Percentiles rank a stretch among this genome's conserved stretches.
phyloP scores from a whole-genome alignment of 441 rosid species.

The Croton laevigatus region DNA sequence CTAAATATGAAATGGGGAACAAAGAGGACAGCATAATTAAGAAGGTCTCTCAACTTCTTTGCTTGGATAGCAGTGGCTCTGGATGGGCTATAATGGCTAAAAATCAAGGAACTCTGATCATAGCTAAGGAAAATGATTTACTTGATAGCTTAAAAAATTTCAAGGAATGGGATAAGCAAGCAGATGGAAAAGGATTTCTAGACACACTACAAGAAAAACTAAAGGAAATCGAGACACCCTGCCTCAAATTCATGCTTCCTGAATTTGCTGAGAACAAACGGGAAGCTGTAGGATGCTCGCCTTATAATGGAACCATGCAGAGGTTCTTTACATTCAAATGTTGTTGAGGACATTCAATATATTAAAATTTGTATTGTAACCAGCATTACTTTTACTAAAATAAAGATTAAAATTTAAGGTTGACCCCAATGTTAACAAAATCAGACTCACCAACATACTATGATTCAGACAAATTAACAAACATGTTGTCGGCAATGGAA shows the following conservation, averaged over 20 bases:
- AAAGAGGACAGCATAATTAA: slow-evolving; percentile 43
- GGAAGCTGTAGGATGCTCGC: not conserved
- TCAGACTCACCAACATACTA: no score
- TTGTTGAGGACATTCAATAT: no score
- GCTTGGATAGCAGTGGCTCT: slow-evolving; percentile 48
- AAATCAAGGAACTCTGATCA: slow-evolving; percentile 35
- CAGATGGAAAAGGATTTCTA: slow-evolving; percentile 41
- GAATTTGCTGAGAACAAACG: not conserved
- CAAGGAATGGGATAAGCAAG: slow-evolving; percentile 36
- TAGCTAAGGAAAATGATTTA: slow-evolving; percentile 42
- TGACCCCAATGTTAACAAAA: no score
- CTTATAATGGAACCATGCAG: not conserved
- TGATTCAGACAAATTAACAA: no score
- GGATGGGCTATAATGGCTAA: slow-evolving; percentile 66
- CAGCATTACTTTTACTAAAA: no score
- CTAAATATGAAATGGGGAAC: slow-evolving; percentile 40
- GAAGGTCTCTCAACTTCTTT: slow-evolving; percentile 48
- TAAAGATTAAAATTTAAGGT: no score
- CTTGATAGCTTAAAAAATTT: slow-evolving; percentile 36
- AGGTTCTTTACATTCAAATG: not conserved
- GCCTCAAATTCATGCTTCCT: slow-evolving; percentile 6
- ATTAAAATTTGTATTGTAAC: no score
- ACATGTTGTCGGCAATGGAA: no score
- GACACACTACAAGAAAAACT: slow-evolving; percentile 45
- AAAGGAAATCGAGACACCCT: not conserved